Evolutionary conservation across 164 flowering plant species (phyloP).

Genomic region (Nelumbo lutea): DNA sequence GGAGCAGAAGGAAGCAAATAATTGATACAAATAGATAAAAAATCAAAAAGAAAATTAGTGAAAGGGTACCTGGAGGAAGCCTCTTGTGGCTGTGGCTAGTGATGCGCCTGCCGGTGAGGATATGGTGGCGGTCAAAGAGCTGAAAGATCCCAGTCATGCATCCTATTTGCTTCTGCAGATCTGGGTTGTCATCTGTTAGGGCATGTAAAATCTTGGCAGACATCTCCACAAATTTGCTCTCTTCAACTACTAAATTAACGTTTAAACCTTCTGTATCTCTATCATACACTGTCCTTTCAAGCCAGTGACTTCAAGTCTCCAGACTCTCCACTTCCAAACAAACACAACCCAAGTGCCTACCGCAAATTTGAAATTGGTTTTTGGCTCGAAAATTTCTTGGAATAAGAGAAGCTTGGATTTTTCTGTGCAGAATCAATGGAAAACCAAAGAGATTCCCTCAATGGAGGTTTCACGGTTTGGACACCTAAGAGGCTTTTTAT

Average conservation of each 20-base stretch:
- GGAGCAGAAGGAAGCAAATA: background rate
- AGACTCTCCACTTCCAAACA: background rate
- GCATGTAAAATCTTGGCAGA: conserved; percentile 56
- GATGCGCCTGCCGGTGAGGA: conserved; percentile 34
- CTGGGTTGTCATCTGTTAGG: conserved; percentile 55
- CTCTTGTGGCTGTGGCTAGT: conserved; percentile 34
- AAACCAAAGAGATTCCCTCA: background rate
- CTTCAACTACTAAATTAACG: conserved; percentile 2
- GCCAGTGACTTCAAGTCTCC: background rate
- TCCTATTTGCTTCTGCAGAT: conserved; percentile 67
- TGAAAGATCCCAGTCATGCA: conserved; percentile 69
- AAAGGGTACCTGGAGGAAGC: conserved; percentile 36
- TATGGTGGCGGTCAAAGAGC: conserved; percentile 49
- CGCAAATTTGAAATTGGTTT: background rate
- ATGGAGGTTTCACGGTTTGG: background rate
- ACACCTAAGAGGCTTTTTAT: background rate
- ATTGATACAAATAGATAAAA: no score
- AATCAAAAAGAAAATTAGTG: no score
- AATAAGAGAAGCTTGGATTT: background rate
- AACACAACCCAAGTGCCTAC: background rate
- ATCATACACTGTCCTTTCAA: background rate
- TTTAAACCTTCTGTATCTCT: background rate
- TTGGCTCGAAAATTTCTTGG: background rate
- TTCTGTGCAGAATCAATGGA: background rate
- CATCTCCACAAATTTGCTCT: conserved; percentile 25